These are phyloP conservation scores for Penicilliopsis zonata DNA, from an alignment of 495 filamentous ascomycete genomes.

Conservation along the genomic window DNA sequence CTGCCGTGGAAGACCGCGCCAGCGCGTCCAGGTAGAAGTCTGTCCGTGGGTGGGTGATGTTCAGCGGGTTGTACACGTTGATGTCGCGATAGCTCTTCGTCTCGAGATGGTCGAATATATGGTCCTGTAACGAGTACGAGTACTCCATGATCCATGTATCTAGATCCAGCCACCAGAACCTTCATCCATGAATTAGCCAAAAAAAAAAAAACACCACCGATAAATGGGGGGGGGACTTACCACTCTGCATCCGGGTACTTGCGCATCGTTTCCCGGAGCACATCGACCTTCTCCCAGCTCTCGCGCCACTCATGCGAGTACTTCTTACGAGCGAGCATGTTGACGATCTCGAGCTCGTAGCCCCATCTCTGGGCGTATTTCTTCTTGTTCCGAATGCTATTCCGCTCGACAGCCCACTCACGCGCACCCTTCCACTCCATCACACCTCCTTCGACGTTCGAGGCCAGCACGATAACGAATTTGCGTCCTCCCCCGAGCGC, in stretches of 20 bases:
- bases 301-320: constrained; percentile 99
- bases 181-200: constrained; percentile 19
- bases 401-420: constrained; percentile 96
- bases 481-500: constrained; percentile 74
- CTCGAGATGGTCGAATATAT: constrained; percentile 74
- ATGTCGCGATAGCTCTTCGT: constrained; percentile 87
- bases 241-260: constrained; percentile 96
- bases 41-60: constrained; percentile 74
- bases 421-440: constrained; percentile 98
- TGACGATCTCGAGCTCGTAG: constrained; percentile 90
- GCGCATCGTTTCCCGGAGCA: constrained; percentile 78
- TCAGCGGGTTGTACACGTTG: constrained; percentile 88
- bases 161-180: constrained; percentile 99
- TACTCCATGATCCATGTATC: constrained; percentile 98
- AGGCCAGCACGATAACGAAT: constrained; percentile 85
- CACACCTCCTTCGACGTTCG: constrained; percentile 90
- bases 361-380: constrained; percentile 82
- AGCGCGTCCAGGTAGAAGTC: constrained; percentile 62
- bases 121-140: constrained; percentile 75
- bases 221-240: constrained; percentile 34
- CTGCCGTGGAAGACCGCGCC: constrained; percentile 59
- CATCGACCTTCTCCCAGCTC: constrained; percentile 98
- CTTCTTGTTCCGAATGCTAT: constrained; percentile 90
- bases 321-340: constrained; percentile 96
- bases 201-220: too few species aligned